A percentile compares a stretch with the other conserved stretches of the same genome.
Conservation (phyloP, 2,329 filamentous ascomycete genomes). For the Colletotrichum spinosum region DNA sequence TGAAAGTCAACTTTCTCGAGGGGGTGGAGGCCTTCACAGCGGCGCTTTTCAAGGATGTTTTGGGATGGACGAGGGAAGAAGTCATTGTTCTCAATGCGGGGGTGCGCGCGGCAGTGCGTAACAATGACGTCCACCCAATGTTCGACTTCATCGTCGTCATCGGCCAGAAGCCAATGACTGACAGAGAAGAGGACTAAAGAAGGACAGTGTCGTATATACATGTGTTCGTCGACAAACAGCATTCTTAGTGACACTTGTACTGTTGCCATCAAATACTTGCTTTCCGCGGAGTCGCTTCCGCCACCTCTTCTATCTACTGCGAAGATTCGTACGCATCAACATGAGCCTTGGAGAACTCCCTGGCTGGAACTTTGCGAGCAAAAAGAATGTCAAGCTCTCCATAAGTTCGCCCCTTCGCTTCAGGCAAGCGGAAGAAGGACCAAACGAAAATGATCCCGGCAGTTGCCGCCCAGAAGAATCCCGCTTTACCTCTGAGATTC, state of each 20-base stretch:
- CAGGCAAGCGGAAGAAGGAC: conserved; percentile 63
- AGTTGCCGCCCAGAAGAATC: conserved; percentile 57
- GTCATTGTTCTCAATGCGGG: conserved; percentile 42
- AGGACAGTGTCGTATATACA: too few species aligned
- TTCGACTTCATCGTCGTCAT: not conserved
- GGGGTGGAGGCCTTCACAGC: conserved; percentile 40
- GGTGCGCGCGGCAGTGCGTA: conserved; percentile 19
- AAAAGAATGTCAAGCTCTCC: conserved; percentile 67
- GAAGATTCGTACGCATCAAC: conserved; percentile 42
- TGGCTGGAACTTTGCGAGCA: conserved; percentile 51
- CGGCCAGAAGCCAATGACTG: too few species aligned
- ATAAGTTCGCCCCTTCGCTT: conserved; percentile 62
- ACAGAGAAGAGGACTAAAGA: too few species aligned
- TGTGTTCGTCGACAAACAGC: too few species aligned
- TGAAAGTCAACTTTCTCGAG: conserved; percentile 39
- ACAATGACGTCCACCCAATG: not conserved
- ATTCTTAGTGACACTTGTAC: too few species aligned
- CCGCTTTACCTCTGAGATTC: conserved; percentile 53
- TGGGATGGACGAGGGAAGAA: conserved; percentile 43
- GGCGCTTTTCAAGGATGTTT: conserved; percentile 44
- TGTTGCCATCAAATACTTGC: not conserved
- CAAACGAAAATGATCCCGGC: conserved; percentile 59
- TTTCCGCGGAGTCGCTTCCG: conserved; percentile 10
- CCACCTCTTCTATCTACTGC: conserved; percentile 9
- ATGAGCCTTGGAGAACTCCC: conserved; percentile 51